Evolutionary conservation across 2,329 filamentous ascomycete species (phyloP).

Genomic region (Dothiorella sarmentorum): DNA sequence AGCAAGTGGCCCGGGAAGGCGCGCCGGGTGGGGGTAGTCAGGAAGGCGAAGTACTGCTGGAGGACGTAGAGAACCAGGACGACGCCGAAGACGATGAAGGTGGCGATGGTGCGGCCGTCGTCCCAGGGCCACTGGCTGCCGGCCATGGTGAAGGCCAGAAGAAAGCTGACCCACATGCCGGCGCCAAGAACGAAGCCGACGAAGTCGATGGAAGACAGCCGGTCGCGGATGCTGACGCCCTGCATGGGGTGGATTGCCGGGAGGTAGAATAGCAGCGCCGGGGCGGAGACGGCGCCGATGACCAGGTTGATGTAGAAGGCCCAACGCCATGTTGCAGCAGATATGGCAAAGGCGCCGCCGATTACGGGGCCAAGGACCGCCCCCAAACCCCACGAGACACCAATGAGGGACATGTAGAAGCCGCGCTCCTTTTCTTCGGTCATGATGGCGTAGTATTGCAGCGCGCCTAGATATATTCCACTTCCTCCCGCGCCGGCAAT

Average conservation of each 20-base stretch:
- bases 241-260: too few relatives aligned
- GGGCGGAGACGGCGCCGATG: too few relatives aligned
- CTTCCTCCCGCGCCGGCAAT: constrained; percentile 46
- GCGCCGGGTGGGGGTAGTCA: too few relatives aligned
- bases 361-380: constrained; percentile 47
- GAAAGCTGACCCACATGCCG: too few relatives aligned
- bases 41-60: too few relatives aligned
- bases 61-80: constrained; percentile 30
- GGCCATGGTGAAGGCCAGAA: too few relatives aligned
- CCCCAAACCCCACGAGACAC: constrained; percentile 44
- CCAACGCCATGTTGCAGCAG: constrained; percentile 45
- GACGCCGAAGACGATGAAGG: constrained; percentile 48
- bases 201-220: too few relatives aligned
- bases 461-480: constrained; percentile 39
- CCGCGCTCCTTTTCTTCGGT: constrained; percentile 32
- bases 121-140: too few relatives aligned
- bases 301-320: background rate
- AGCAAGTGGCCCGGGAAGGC: background rate
- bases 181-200: too few relatives aligned
- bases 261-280: too few relatives aligned
- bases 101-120: constrained; percentile 42
- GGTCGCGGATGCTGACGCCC: too few relatives aligned
- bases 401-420: constrained; percentile 32
- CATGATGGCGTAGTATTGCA: constrained; percentile 26
- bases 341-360: constrained; percentile 45